Percentiles rank a stretch among this genome's conserved stretches.
Evolutionary conservation across 225 moss, liverwort and hornwort genomes (phyloP).

Genomic region (Climacium dendroides): DNA sequence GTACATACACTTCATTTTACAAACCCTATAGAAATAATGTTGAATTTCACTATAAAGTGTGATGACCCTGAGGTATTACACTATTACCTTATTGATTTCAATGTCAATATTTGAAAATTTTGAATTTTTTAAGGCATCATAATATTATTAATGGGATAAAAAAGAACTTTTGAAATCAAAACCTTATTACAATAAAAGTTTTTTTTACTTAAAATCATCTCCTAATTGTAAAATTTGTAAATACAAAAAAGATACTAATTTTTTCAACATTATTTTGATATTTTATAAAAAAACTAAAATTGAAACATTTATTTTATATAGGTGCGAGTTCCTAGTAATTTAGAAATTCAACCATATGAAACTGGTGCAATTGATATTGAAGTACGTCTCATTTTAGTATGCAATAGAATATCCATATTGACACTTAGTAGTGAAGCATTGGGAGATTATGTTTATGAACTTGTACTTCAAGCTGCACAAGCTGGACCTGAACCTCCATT

Average conservation of each 20-base stretch:
- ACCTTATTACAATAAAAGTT: neutral
- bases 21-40: slow-evolving; percentile 43
- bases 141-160: neutral
- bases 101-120: neutral
- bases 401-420: slow-evolving; percentile 20
- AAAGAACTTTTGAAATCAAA: neutral
- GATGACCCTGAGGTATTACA: slow-evolving; percentile 26
- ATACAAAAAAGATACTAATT: accelerated
- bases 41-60: slow-evolving; percentile 32
- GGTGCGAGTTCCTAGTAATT: slow-evolving; percentile 43
- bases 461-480: slow-evolving; percentile 40
- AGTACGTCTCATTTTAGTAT: slow-evolving; percentile 53
- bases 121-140: accelerated
- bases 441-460: slow-evolving; percentile 61
- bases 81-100: neutral
- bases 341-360: slow-evolving; percentile 58
- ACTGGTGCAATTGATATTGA: slow-evolving; percentile 55
- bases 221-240: neutral
- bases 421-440: slow-evolving; percentile 39
- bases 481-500: slow-evolving; percentile 51
- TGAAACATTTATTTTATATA: neutral
- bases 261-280: neutral
- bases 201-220: neutral
- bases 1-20: slow-evolving; percentile 53
- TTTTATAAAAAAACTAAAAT: too few relatives aligned